Conservation (phyloP, 2,329 filamentous ascomycete genomes). For the Alternaria consortialis region DNA sequence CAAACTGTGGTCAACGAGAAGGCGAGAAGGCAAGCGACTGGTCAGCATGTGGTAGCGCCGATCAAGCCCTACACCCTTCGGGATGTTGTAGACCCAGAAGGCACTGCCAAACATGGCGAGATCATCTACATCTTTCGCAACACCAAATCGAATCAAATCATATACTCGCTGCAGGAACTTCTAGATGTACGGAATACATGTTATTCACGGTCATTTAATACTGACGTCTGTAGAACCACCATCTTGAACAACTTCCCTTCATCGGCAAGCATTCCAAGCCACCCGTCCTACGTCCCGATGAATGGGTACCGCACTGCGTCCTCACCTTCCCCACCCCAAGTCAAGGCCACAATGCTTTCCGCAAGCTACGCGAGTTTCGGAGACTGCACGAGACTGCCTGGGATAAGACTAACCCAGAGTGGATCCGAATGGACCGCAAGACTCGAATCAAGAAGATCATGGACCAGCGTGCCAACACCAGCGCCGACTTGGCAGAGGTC, state of each 20-base stretch:
- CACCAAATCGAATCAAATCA: slow-evolving; percentile 69
- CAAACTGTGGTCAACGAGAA: slow-evolving; percentile 37
- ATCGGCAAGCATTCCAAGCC: slow-evolving; percentile 71
- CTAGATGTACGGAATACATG: slow-evolving; percentile 60
- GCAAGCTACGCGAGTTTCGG: slow-evolving; percentile 29
- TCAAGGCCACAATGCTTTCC: slow-evolving; percentile 64
- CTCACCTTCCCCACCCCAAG: slow-evolving; percentile 62
- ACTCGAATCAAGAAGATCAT: slow-evolving; percentile 64
- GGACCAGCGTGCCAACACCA: slow-evolving; percentile 70
- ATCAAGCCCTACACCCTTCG: slow-evolving; percentile 51
- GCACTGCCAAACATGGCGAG: slow-evolving; percentile 57
- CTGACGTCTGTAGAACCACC: slow-evolving; percentile 54
- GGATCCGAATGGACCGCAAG: slow-evolving; percentile 57
- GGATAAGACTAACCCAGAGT: slow-evolving; percentile 54
- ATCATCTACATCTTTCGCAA: slow-evolving; percentile 71
- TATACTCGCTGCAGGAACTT: slow-evolving; percentile 68
- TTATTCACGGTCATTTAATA: neutral
- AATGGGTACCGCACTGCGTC: slow-evolving; percentile 69
- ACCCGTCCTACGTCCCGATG: slow-evolving; percentile 65
- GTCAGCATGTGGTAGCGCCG: slow-evolving; percentile 21
- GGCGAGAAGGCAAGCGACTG: slow-evolving; percentile 32
- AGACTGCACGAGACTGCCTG: slow-evolving; percentile 68
- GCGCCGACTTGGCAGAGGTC: slow-evolving; percentile 68
- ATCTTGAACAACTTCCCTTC: slow-evolving; percentile 67
- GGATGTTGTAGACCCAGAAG: slow-evolving; percentile 46